Conservation (phyloP, 495 filamentous ascomycete species). For the Xylaria curta region DNA sequence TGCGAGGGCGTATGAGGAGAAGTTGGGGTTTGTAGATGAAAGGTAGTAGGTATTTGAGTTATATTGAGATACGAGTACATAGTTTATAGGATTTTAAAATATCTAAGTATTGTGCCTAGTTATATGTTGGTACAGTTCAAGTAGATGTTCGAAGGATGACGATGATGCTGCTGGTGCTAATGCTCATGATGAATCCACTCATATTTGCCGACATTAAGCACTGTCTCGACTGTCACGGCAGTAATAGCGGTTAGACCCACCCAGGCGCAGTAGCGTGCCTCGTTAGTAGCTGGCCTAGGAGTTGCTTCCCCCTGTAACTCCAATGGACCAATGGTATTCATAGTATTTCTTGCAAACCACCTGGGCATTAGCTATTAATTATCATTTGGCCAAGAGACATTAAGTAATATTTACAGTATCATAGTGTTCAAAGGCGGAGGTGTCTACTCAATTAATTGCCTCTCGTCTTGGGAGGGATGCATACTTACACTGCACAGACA, state of each 20-base stretch:
- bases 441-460: too few relatives aligned
- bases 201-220: too few relatives aligned
- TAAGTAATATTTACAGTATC: background rate
- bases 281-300: background rate
- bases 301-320: background rate
- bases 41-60: background rate
- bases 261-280: background rate
- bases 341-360: background rate
- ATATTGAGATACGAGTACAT: background rate
- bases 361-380: background rate
- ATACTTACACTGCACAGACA: too few relatives aligned
- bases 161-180: too few relatives aligned
- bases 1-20: conserved; percentile 27
- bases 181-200: too few relatives aligned
- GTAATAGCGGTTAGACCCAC: background rate
- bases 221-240: too few relatives aligned
- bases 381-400: background rate
- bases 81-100: too few relatives aligned
- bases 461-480: too few relatives aligned
- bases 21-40: conserved; percentile 25
- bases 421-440: background rate
- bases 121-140: too few relatives aligned
- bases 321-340: background rate
- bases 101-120: too few relatives aligned
- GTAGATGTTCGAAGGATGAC: too few relatives aligned